phyloP scores from a whole-genome alignment of 1,139 yeast genomes.

The Barnettozyma hawaiiensis region DNA sequence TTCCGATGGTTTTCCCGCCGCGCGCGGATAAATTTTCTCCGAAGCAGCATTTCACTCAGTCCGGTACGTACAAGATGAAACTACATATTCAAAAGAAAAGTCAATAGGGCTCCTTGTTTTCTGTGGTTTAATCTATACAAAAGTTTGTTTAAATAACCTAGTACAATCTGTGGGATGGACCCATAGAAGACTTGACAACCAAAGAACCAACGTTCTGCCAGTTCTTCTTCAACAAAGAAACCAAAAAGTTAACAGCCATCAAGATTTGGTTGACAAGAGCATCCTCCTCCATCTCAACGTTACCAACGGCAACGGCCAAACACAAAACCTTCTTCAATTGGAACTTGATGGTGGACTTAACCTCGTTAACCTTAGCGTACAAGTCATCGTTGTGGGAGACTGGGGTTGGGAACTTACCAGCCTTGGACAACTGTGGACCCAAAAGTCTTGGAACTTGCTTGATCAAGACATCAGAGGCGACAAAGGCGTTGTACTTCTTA shows the following conservation, averaged over 20 bases:
- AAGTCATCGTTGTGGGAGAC: constrained; percentile 99
- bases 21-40: too few relatives aligned
- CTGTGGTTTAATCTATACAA: constrained; percentile 5
- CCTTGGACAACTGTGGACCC: constrained; percentile 99
- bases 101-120: too few relatives aligned
- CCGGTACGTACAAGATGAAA: too few relatives aligned
- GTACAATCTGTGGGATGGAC: constrained; percentile 99
- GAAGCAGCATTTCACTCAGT: too few relatives aligned
- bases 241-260: constrained; percentile 99
- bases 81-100: background rate
- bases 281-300: constrained; percentile 99
- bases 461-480: constrained; percentile 98
- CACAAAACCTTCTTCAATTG: constrained; percentile 96
- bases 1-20: too few relatives aligned
- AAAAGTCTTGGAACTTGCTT: constrained; percentile 99
- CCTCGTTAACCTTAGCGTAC: constrained; percentile 93
- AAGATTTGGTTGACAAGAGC: constrained; percentile 95
- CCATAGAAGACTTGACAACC: constrained; percentile 99
- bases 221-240: constrained; percentile 99
- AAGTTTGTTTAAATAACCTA: constrained; percentile 40
- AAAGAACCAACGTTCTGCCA: constrained; percentile 99
- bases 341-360: constrained; percentile 99
- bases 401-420: constrained; percentile 99
- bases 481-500: constrained; percentile 99
- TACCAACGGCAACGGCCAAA: constrained; percentile 95